phyloP scores from a whole-genome alignment of 441 rosid genomes.

The Populus hybrid region DNA sequence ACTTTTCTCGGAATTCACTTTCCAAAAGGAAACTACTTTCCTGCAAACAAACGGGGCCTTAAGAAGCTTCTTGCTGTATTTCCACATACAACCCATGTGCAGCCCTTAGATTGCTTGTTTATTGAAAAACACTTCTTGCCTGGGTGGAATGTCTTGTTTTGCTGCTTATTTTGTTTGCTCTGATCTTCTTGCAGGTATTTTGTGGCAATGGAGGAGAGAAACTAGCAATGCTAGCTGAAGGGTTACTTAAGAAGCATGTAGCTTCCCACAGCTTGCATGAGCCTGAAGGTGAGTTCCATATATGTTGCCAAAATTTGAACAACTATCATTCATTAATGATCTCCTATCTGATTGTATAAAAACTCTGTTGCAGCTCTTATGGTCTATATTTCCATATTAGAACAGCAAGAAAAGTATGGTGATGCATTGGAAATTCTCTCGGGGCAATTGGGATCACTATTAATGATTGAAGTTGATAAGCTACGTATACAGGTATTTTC shows the following conservation, averaged over 20 bases:
- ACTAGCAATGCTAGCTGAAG: conserved; percentile 83
- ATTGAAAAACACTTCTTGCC: not conserved
- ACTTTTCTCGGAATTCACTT: too few relatives aligned
- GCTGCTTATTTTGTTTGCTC: conserved; percentile 13
- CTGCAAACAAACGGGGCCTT: too few relatives aligned
- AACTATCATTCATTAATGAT: conserved; percentile 1
- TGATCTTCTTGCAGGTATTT: conserved; percentile 53
- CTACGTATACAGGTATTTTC: conserved; percentile 84
- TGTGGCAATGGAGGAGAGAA: conserved; percentile 91
- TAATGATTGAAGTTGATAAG: conserved; percentile 89
- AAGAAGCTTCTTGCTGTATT: not conserved
- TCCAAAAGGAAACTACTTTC: too few relatives aligned
- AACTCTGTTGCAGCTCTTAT: conserved; percentile 66
- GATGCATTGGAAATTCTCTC: conserved; percentile 86
- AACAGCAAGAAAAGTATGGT: conserved; percentile 76
- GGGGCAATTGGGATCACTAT: conserved; percentile 84
- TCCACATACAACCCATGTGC: not conserved
- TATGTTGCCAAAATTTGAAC: not conserved
- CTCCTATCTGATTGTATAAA: conserved; percentile 11
- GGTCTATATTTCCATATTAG: conserved; percentile 90
- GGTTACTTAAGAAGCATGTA: conserved; percentile 91
- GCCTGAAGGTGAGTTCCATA: conserved; percentile 73
- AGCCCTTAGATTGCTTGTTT: not conserved
- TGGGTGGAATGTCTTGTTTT: not conserved
- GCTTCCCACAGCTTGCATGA: conserved; percentile 93